phyloP scores from a whole-genome alignment of 441 rosid genomes.

The Pelargonium citronellum region DNA sequence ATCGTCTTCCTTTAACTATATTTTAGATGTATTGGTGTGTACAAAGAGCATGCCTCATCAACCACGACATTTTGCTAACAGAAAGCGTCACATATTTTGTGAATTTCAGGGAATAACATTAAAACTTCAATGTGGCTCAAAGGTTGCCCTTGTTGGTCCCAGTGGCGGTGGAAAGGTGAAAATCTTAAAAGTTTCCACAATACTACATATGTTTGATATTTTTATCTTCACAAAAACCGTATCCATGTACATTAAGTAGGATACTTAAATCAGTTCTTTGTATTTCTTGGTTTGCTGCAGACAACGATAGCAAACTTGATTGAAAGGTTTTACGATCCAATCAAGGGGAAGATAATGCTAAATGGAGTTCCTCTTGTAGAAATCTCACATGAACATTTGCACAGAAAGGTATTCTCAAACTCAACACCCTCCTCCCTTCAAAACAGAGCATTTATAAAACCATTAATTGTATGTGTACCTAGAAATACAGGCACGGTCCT shows the following conservation, averaged over 20 bases:
- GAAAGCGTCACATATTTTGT: too few relatives aligned
- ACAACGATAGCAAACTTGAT: conserved; percentile 85
- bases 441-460: too few relatives aligned
- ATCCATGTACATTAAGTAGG: too few relatives aligned
- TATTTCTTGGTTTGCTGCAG: conserved; percentile 35
- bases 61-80: too few relatives aligned
- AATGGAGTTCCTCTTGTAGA: conserved; percentile 82
- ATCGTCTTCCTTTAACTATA: too few relatives aligned
- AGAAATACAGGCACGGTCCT: too few relatives aligned
- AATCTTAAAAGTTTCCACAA: conserved; percentile 2
- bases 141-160: conserved; percentile 95
- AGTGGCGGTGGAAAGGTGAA: conserved; percentile 94
- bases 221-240: too few relatives aligned
- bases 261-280: too few relatives aligned
- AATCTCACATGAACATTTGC: conserved; percentile 75
- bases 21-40: too few relatives aligned
- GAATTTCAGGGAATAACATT: conserved; percentile 67
- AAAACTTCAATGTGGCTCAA: conserved; percentile 70
- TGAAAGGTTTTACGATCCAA: conserved; percentile 87
- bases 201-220: neutral
- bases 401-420: conserved; percentile 47
- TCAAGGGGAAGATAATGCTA: conserved; percentile 67
- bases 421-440: too few relatives aligned
- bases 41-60: too few relatives aligned
- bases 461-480: too few relatives aligned